Evolutionary conservation across 306 rosid genomes (phyloP), one percentile per base, ranked within the genome.

Genomic region (Cicer judaicum): DNA sequence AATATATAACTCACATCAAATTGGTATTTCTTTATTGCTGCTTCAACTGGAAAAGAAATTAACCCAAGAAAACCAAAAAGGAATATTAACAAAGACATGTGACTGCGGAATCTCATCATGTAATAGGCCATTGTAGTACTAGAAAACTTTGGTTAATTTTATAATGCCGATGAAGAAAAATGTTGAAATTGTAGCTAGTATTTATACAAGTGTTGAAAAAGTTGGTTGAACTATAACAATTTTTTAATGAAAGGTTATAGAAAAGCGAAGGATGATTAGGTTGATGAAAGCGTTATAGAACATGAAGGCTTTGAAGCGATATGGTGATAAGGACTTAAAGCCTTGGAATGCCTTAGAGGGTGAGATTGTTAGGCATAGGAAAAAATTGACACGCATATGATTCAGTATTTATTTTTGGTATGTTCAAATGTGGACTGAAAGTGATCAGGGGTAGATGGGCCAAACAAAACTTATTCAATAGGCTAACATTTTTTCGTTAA

Each of bases 21-120:
- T 63, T 88, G 95, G 80, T 91, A 91, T 63, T 87, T 87, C 84
- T 83, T 91, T 59, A 86, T 72, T 55, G 90, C 89, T 70, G 97
- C 92, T 72, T 91, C 95, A 47, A 78, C 95, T 10, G 89, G 84
- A 69, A 76, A 76, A 76, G 87, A 73, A 78, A 77, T 29, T 3
- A 81, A 84, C 46, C 89, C 85, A 78, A 89, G 54, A 76, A 85
- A 44, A 40, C 78, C 87, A 10, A 82, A 65, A 34, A 86, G 24
- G 10, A 87, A 39, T n/a, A 70, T 53, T 11, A 87, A 47, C 80
- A 70, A 55, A 14, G 10, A 66, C 13, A 74, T 21, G 13, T 19
- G 24, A 48, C 47, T 53, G 15, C 55, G 34, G 80, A 81, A 74
- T 67, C 64, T 46, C 78, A 63, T 44, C 79, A 59, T 64, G 69